A percentile compares a stretch with the other conserved stretches of the same genome.
Evolutionary conservation across 1,284 basidiomycete species (phyloP).

Genomic region (Trametes sp.): DNA sequence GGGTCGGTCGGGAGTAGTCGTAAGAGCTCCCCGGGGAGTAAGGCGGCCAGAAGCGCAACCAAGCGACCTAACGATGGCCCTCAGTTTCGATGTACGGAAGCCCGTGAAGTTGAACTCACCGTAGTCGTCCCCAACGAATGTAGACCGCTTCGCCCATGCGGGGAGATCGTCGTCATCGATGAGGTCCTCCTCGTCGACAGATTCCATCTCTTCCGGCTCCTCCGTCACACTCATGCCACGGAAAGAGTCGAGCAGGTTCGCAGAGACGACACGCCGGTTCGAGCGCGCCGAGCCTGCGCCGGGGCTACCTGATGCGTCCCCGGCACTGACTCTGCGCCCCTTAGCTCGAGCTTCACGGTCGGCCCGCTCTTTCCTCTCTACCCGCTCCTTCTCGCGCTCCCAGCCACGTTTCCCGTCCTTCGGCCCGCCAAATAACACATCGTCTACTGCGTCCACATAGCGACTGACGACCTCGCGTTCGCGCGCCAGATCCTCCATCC

Average conservation of each 20-base stretch:
- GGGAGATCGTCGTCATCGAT: constrained; percentile 75
- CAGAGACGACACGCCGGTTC: constrained; percentile 59
- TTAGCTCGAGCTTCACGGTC: constrained; percentile 44
- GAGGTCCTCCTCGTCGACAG: constrained; percentile 57
- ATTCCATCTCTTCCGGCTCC: constrained; percentile 64
- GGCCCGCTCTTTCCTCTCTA: constrained; percentile 47
- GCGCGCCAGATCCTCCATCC: constrained; percentile 57
- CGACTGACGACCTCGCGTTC: constrained; percentile 63
- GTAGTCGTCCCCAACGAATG: constrained; percentile 62
- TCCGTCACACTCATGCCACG: constrained; percentile 57
- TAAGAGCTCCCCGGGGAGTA: constrained; percentile 53
- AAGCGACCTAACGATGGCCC: constrained; percentile 57
- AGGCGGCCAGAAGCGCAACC: constrained; percentile 60
- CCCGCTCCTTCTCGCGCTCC: constrained; percentile 56
- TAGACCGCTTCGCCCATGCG: constrained; percentile 70
- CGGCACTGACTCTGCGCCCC: constrained; percentile 59
- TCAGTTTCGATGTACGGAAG: neutral
- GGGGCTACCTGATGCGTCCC: constrained; percentile 43
- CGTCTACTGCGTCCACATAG: constrained; percentile 79
- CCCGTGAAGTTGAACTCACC: constrained; percentile 51
- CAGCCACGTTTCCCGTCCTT: constrained; percentile 61
- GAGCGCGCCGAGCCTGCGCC: constrained; percentile 29
- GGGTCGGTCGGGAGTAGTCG: constrained; percentile 50
- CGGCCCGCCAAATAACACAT: constrained; percentile 71
- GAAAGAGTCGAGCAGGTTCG: constrained; percentile 60